Percentiles rank a stretch among this genome's conserved stretches.
Evolutionary conservation across 2,329 filamentous ascomycete genomes (phyloP).

Genomic region (Alternaria arborescens): DNA sequence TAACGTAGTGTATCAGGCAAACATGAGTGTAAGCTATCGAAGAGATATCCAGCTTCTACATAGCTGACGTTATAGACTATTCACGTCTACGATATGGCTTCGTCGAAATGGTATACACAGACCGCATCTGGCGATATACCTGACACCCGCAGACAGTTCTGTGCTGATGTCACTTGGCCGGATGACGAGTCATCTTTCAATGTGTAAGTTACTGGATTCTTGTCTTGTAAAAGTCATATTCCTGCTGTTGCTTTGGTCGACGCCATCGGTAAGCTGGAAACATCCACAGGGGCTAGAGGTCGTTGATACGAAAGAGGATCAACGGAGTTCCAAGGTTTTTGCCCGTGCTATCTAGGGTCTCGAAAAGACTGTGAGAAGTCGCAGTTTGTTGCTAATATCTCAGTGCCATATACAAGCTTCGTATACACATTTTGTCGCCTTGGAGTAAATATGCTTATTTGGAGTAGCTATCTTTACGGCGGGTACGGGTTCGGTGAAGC

Average conservation of each 20-base stretch:
- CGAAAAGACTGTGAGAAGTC: background rate
- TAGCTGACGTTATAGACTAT: conserved; percentile 54
- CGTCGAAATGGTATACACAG: conserved; percentile 68
- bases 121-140: conserved; percentile 64
- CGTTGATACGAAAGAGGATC: background rate
- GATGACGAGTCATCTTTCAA: conserved; percentile 70
- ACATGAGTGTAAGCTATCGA: conserved; percentile 45
- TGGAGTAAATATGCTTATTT: conserved; percentile 1
- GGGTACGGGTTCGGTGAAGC: conserved; percentile 61
- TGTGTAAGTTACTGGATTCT: conserved; percentile 57
- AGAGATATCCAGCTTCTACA: conserved; percentile 30
- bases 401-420: background rate
- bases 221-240: background rate
- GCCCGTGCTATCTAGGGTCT: background rate
- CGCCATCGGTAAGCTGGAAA: background rate
- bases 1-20: conserved; percentile 30
- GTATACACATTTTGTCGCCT: background rate
- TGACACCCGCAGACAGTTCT: conserved; percentile 64
- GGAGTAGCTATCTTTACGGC: conserved; percentile 67
- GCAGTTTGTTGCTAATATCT: background rate
- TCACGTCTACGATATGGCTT: conserved; percentile 68
- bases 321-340: background rate
- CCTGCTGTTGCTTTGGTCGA: background rate
- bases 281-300: background rate
- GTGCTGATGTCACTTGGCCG: conserved; percentile 68